These are phyloP conservation scores for Pterocarpus santalinus DNA, from an alignment of 306 rosid species.

Conservation along the genomic window DNA sequence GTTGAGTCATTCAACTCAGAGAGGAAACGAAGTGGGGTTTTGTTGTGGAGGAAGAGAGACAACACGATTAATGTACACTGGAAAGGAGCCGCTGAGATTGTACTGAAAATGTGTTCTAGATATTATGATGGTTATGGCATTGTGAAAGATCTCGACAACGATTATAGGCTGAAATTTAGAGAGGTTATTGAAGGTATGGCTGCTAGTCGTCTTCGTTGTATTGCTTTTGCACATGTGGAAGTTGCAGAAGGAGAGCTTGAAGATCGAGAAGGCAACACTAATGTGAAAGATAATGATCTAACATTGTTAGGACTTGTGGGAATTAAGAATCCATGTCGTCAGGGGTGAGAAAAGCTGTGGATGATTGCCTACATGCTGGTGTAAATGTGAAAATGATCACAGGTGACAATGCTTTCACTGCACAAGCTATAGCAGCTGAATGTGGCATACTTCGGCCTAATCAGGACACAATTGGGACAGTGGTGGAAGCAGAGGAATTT, in stretches of 20 bases:
- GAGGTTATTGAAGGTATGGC: slow-evolving; percentile 43
- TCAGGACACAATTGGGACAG: slow-evolving; percentile 25
- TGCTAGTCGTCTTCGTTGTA: slow-evolving; percentile 47
- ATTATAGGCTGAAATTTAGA: slow-evolving; percentile 2
- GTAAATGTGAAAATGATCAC: slow-evolving; percentile 50
- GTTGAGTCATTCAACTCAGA: slow-evolving; percentile 51
- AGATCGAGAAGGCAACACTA: neutral
- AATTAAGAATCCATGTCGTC: slow-evolving; percentile 50
- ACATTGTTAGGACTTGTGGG: slow-evolving; percentile 48
- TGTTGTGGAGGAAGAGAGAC: slow-evolving; percentile 42
- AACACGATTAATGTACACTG: slow-evolving; percentile 40
- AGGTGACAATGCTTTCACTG: slow-evolving; percentile 52
- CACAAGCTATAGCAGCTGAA: slow-evolving; percentile 50
- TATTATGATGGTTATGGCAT: slow-evolving; percentile 40
- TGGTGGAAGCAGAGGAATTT: slow-evolving; percentile 48
- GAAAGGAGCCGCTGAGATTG: slow-evolving; percentile 56
- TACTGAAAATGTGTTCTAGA: slow-evolving; percentile 44
- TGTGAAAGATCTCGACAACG: slow-evolving; percentile 37
- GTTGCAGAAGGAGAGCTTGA: neutral
- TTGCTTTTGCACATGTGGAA: slow-evolving; percentile 43
- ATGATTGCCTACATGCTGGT: slow-evolving; percentile 44
- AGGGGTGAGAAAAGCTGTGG: slow-evolving; percentile 35
- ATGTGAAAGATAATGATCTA: slow-evolving; percentile 34
- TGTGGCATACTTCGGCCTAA: slow-evolving; percentile 40
- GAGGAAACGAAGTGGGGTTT: slow-evolving; percentile 44